Conservation (phyloP, 2,329 filamentous ascomycete genomes). For the Xylogone sp. region DNA sequence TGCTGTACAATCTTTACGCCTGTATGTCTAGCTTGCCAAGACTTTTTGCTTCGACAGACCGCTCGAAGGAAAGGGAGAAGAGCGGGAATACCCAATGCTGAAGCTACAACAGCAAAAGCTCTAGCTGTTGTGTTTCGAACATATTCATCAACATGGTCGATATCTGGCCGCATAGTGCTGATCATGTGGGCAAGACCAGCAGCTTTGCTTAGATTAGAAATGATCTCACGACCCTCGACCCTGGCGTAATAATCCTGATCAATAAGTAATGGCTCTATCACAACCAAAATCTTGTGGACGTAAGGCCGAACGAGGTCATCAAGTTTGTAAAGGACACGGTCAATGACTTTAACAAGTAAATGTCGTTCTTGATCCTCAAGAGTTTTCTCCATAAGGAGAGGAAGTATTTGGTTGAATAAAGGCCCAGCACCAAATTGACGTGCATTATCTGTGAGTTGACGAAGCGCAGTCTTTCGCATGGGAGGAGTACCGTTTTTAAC, state of each 20-base stretch:
- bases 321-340: slow-evolving; percentile 96
- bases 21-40: slow-evolving; percentile 96
- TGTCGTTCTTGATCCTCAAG: slow-evolving; percentile 97
- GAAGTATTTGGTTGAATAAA: slow-evolving; percentile 95
- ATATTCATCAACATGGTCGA: slow-evolving; percentile 97
- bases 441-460: slow-evolving; percentile 96
- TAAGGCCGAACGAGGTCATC: slow-evolving; percentile 95
- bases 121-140: slow-evolving; percentile 96
- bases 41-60: slow-evolving; percentile 97
- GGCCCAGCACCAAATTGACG: slow-evolving; percentile 91
- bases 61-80: slow-evolving; percentile 92
- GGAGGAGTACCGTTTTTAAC: slow-evolving; percentile 99
- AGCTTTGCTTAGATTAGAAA: slow-evolving; percentile 95
- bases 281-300: slow-evolving; percentile 96
- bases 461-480: slow-evolving; percentile 96
- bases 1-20: slow-evolving; percentile 99
- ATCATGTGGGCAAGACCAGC: slow-evolving; percentile 98
- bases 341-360: slow-evolving; percentile 97
- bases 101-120: slow-evolving; percentile 95
- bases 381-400: slow-evolving; percentile 96
- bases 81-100: slow-evolving; percentile 90
- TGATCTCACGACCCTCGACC: slow-evolving; percentile 97
- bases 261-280: slow-evolving; percentile 98
- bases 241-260: slow-evolving; percentile 99
- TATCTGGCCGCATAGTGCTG: slow-evolving; percentile 97